Base-by-base conservation (phyloP, 2,329 filamentous ascomycete species). In the Colletotrichum tamarilloi region DNA sequence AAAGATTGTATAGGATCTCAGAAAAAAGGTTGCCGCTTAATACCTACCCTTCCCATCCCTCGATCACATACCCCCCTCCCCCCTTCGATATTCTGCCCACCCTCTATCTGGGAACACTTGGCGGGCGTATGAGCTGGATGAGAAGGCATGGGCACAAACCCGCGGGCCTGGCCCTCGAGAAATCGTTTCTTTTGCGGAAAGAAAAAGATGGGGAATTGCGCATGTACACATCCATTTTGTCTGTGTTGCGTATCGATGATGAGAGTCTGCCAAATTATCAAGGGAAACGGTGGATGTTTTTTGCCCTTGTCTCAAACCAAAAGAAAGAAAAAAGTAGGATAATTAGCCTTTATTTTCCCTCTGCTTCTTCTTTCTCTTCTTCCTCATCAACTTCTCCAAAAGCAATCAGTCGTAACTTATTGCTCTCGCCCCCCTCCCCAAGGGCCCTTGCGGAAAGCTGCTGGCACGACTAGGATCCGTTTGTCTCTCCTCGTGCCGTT, bases 181-280 rank as follows among this genome's bases (percentile, higher is more conserved):
- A 65, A 70, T 73, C 60, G 46, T 73, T 70, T 64, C 60, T 70
- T 73, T 70, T 70, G 35, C 11, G 19, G 28, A 26, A 46, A 55
- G 28, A n/a, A 56, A n/a, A 49, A 30, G 26, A 32, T 38, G 11
- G 58, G 12, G n/a, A 42, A 16, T 5, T 35, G 32, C 32, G 38
- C 16, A 42, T 42, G 38, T 42, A 42, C 38, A 42, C 12, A 42
- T 16, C 38, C 38, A 42, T 42, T 6, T 7, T 19, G 38, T 42
- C 46, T 42, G 30, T n/a, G 35, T 56, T 30, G 63, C 35, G 52
- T 62, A 35, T 68, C 32, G 38, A 68, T 63, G 66, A 69, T 24
- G 38, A 35, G 32, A 35, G 14, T 42, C 16, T 5, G 11, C 53
- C 42, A 42, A 64, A 42, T 46, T 56, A 46, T 56, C 49, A 49